Base-by-base conservation (phyloP, 192 early-diverging fungal species). In the Polychytrium aggregatum region DNA sequence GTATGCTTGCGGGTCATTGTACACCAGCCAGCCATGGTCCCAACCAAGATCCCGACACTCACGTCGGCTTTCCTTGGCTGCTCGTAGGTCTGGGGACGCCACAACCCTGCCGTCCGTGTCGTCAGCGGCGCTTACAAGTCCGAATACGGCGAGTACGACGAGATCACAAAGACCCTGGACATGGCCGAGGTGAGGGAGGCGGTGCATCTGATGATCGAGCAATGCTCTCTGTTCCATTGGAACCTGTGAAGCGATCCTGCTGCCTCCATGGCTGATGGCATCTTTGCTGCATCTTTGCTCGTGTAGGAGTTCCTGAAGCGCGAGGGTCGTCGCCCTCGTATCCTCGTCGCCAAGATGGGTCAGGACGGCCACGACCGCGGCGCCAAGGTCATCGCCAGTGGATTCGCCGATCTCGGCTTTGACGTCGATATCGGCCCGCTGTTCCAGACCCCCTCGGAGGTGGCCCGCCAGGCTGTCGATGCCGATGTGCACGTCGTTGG, bases 361-460 rank as follows among this genome's bases (percentile, higher is more conserved):
- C 88, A 91, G 67, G 88, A 91, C 59, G 88, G 88, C 22, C 88
- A 91, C 49, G 88, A 91, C 56, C 80, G 88, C 46, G 88, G 88
- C n/a, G 88, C 88, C 42, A 91, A 91, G 70, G 88, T 91, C 7
- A 87, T 91, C 58, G 88, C 88, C 14, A 81, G 82, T 11, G 88
- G 85, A 2, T 91, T 88, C 49, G 85, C 87, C 10, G 88, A 91
- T 64, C 70, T 91, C 28, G 88, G 88, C 28, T 91, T 89, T 52
- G 88, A 91, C 67, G 88, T 91, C 18, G 88, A 91, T 58, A 82
- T 91, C 10, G 87, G 87, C 14, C 86, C 88, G 21, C 57, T 91
- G 34, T 91, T 91, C 78, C 82, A 68, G 70, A 91, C 88, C 9
- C 88, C 88, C 1, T 83, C 78, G 18, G 88, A 91, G 59, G 86